Evolutionary conservation across 768 basidiomycete genomes (phyloP).

Genomic region (Lactarius akahatsu): DNA sequence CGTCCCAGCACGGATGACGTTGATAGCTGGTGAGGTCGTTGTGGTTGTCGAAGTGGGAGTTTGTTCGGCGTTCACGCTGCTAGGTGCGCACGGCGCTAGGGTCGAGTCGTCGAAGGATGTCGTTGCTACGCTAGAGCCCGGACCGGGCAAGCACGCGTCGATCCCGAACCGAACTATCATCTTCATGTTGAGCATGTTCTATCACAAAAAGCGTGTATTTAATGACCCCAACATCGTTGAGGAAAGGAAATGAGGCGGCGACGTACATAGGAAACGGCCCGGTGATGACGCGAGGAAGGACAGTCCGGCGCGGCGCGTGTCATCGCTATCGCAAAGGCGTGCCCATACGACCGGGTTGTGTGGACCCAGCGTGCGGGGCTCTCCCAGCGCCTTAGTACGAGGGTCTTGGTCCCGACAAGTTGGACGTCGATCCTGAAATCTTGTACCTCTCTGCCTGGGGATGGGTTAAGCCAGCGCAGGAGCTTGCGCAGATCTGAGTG

Average conservation of each 20-base stretch:
- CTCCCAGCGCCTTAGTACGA: slow-evolving; percentile 64
- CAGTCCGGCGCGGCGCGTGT: slow-evolving; percentile 50
- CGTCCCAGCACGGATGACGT: slow-evolving; percentile 22
- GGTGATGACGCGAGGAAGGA: slow-evolving; percentile 56
- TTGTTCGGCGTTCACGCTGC: slow-evolving; percentile 23
- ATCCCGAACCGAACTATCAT: slow-evolving; percentile 60
- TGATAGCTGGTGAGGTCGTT: background rate
- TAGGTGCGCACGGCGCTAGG: slow-evolving; percentile 28
- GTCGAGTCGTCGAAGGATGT: slow-evolving; percentile 24
- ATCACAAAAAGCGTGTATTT: background rate
- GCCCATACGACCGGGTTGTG: slow-evolving; percentile 48
- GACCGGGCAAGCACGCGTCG: slow-evolving; percentile 38
- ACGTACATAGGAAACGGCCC: slow-evolving; percentile 63
- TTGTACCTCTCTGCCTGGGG: slow-evolving; percentile 33
- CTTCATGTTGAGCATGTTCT: slow-evolving; percentile 60
- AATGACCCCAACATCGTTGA: background rate
- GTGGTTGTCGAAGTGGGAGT: background rate
- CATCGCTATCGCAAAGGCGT: slow-evolving; percentile 58
- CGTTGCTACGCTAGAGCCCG: background rate
- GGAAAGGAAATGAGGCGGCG: background rate
- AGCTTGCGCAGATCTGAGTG: slow-evolving; percentile 67
- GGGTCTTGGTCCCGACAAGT: slow-evolving; percentile 54
- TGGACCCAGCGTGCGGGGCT: slow-evolving; percentile 34
- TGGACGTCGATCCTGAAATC: slow-evolving; percentile 74
- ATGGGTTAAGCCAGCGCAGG: slow-evolving; percentile 48